Evolutionary conservation across 148 eudicot species (phyloP).

Genomic region (Arbutus unedo): DNA sequence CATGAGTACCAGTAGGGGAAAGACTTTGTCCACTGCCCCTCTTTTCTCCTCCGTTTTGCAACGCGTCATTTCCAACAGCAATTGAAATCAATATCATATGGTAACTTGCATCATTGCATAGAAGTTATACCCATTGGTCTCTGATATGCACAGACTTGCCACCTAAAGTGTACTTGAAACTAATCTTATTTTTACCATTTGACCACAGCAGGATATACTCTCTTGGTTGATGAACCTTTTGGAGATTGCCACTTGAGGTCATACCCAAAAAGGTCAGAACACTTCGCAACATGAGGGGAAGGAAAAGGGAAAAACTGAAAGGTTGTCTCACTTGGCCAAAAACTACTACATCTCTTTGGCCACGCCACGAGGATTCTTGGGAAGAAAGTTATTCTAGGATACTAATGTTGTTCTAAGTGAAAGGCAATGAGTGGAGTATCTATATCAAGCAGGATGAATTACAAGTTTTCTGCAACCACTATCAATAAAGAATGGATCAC

Average conservation of each 20-base stretch:
- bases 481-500: not conserved
- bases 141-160: not conserved
- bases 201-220: not conserved
- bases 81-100: not conserved
- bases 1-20: not conserved
- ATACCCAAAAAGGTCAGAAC: not conserved
- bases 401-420: not conserved
- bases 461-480: not conserved
- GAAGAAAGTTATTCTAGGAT: not conserved
- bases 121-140: not conserved
- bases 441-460: not conserved
- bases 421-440: not conserved
- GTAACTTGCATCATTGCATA: not conserved
- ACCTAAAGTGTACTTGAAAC: not conserved
- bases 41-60: not conserved
- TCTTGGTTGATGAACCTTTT: not conserved
- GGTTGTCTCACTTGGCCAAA: not conserved
- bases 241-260: not conserved
- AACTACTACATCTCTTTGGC: not conserved
- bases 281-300: not conserved
- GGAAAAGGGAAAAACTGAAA: not conserved
- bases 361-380: not conserved
- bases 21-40: not conserved
- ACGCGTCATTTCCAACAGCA: not conserved
- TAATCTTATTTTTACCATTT: not conserved